A percentile compares a stretch with the other conserved stretches of the same genome.
These are phyloP conservation scores for Emmonsiellopsis sp. DNA, from an alignment of 2,329 filamentous ascomycete genomes.

Conservation along the genomic window DNA sequence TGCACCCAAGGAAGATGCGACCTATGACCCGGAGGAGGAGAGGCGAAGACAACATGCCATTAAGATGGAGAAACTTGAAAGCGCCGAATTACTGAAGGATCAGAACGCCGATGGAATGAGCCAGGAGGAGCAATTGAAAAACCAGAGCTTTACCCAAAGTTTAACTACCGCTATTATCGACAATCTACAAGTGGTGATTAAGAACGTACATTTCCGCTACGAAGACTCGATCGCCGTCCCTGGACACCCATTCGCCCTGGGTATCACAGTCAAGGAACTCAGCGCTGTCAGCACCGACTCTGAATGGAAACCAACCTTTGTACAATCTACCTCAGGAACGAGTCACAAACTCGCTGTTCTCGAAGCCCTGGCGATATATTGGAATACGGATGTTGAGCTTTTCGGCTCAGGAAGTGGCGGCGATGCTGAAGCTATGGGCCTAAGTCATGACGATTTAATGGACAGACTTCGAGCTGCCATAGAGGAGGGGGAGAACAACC, in stretches of 20 bases:
- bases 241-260: conserved; percentile 88
- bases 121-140: conserved; percentile 91
- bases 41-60: conserved; percentile 75
- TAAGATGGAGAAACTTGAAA: conserved; percentile 98
- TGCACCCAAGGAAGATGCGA: conserved; percentile 88
- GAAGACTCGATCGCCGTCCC: conserved; percentile 95
- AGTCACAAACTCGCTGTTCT: conserved; percentile 93
- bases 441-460: conserved; percentile 66
- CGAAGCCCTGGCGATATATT: conserved; percentile 86
- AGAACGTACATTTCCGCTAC: conserved; percentile 97
- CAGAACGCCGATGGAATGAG: conserved; percentile 87
- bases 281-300: conserved; percentile 94
- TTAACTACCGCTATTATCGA: conserved; percentile 94
- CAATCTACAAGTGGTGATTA: conserved; percentile 94
- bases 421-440: conserved; percentile 48
- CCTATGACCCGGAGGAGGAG: conserved; percentile 90
- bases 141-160: conserved; percentile 94
- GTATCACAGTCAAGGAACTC: conserved; percentile 88
- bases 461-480: conserved; percentile 71
- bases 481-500: conserved; percentile 65
- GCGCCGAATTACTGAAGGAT: conserved; percentile 88
- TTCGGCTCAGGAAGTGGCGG: conserved; percentile 66
- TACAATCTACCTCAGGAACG: conserved; percentile 71
- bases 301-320: conserved; percentile 92
- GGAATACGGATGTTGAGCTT: conserved; percentile 88